Evolutionary conservation across 768 basidiomycete species (phyloP), one percentile per base, ranked within the genome.

Genomic region (Polyporus arcularius): DNA sequence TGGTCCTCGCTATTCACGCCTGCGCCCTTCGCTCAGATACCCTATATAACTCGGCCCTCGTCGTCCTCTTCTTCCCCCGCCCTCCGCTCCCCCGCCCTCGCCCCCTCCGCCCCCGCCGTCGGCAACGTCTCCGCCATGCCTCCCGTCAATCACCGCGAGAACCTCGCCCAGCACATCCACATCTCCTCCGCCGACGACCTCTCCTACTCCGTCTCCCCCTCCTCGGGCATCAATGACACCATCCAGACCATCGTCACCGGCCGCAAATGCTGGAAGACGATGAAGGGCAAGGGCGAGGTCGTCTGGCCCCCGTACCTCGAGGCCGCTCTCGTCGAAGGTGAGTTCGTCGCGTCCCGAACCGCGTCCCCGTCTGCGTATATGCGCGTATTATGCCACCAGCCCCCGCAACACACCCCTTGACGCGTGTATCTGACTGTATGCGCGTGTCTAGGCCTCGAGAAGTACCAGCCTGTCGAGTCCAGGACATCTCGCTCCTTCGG

Each of bases 261-360:
- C 57, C 61, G 70, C 50, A 71, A 71, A 60, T 70, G 82, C 69
- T 91, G 88, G 88, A 92, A 90, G 75, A 90, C 88, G 0, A 74
- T 88, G 49, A 83, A 84, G 71, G 90, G 88, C 50, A 75, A 74
- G 67, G 84, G 85, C 38, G 89, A 91, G 71, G 82, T 87, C n/a
- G 89, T 92, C 45, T 92, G 90, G 90, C 90, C 90, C 53, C 88
- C 87, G 12, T 84, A 88, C 68, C 85, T 92, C 61, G 90, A 92
- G 77, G 88, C 86, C 40, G 87, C 87, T 52, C 79, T 92, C 65
- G 80, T 92, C 54, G 86, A 90, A 80, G 90, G 90, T 87, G 6
- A 14, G 62, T 43, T 2, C 18, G 8, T 32, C 10, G 32, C 4
- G 3, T 38, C 18, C 32, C 14, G 28, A 26, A 26, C 21, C 30